Evolutionary conservation across 2,329 filamentous ascomycete genomes (phyloP), one percentile per base, ranked within the genome.

Genomic region (Ophiosphaerella narmari): DNA sequence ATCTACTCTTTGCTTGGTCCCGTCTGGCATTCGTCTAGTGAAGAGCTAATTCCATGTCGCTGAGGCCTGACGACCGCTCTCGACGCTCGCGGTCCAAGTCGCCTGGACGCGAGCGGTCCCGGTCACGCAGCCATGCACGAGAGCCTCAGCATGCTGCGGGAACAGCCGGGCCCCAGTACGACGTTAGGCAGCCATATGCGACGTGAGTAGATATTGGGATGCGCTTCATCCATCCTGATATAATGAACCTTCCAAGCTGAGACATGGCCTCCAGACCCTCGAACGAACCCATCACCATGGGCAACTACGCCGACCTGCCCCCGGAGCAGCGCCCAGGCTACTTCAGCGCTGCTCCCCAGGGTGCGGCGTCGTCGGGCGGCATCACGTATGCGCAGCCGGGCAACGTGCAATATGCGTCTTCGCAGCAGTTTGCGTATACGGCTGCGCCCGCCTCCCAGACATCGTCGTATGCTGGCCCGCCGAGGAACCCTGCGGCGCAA

Each of bases 1-100:
- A 35, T 33, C 37, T 24, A 9, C 31, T 39, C 33, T 21, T 21
- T 21, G 18, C 18, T 21, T 31, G 7, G 21, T 45, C 24, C 31
- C 31, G n/a, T 12, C 34, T 9, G 39, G 11, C 35, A 42, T 21
- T 38, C 18, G 18, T 21, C 4, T 5, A 21, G 18, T 42, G 18
- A 24, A 29, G n/a, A 33, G 34, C 35, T 29, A 39, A 35, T 36
- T 42, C 57, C 40, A 75, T 75, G 73, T 76, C 68, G 38, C 67
- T 78, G 42, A 71, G 73, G 40, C 68, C 72, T 5, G 75, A 77
- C 61, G 72, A 76, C 54, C 57, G 72, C 39, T 70, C 71, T 33
- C 59, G 72, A 41, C 73, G 77, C 7, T 71, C 71, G 43, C 69
- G 76, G 34, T 76, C 74, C 42, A 77, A 76, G 54, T 78, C 76